phyloP scores from a whole-genome alignment of 2,329 filamentous ascomycete genomes.

The Talaromyces marneffei region DNA sequence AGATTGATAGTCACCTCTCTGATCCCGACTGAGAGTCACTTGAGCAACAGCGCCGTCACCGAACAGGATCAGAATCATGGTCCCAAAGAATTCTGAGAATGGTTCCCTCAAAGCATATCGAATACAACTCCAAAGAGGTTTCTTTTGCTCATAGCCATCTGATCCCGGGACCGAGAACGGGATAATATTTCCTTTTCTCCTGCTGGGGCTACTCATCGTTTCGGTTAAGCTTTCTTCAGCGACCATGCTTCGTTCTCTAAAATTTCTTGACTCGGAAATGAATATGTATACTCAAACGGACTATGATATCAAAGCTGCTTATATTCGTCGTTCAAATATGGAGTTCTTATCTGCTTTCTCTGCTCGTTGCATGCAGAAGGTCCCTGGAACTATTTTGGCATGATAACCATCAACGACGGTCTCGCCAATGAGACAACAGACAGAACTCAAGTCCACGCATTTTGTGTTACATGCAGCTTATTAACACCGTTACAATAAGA shows the following conservation, averaged over 20 bases:
- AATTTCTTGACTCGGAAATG: background rate
- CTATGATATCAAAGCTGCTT: background rate
- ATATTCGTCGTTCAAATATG: background rate
- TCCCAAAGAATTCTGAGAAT: constrained; percentile 63
- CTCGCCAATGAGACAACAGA: background rate
- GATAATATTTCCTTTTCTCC: background rate
- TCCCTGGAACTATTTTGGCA: background rate
- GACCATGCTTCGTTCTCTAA: background rate
- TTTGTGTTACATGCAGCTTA: constrained; percentile 1
- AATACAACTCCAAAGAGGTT: constrained; percentile 49
- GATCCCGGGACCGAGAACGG: background rate
- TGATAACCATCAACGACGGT: background rate
- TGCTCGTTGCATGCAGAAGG: background rate
- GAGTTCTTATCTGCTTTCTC: background rate
- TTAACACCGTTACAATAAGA: background rate
- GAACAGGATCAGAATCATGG: constrained; percentile 63
- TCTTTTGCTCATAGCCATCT: background rate
- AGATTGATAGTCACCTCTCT: constrained; percentile 46
- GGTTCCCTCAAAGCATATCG: constrained; percentile 51
- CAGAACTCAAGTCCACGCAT: background rate
- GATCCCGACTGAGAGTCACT: constrained; percentile 52
- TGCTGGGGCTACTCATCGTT: background rate
- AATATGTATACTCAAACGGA: background rate
- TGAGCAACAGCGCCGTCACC: constrained; percentile 68
- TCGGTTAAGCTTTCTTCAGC: background rate